These are phyloP conservation scores for Byssoonygena ceratinophila DNA, from an alignment of 2,329 filamentous ascomycete species.

Conservation along the genomic window DNA sequence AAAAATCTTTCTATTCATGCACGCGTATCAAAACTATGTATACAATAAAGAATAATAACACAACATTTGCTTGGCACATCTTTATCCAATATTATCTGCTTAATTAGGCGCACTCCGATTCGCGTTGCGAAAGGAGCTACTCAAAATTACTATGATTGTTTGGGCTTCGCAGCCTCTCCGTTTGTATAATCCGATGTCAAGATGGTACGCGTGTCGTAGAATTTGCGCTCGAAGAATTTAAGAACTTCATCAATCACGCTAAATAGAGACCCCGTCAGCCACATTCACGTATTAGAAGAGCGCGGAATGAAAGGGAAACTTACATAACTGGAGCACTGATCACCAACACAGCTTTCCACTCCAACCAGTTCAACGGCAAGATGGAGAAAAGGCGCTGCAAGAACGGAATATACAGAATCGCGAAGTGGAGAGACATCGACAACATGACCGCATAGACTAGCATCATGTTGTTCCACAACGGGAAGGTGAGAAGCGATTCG, in stretches of 20 bases:
- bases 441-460: constrained; percentile 87
- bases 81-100: not conserved
- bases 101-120: not conserved
- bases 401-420: constrained; percentile 81
- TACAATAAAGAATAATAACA: not conserved
- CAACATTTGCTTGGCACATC: not conserved
- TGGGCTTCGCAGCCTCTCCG: constrained; percentile 27
- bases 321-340: constrained; percentile 91
- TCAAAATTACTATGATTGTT: constrained; percentile 23
- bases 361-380: constrained; percentile 67
- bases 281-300: not conserved
- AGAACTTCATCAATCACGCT: constrained; percentile 74
- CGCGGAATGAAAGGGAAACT: constrained; percentile 32
- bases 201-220: constrained; percentile 39
- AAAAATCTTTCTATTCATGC: constrained; percentile 1
- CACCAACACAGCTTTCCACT: constrained; percentile 83
- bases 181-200: constrained; percentile 17
- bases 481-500: constrained; percentile 84
- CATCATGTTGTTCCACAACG: constrained; percentile 98
- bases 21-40: not conserved
- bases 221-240: constrained; percentile 62
- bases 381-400: constrained; percentile 85
- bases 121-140: not conserved
- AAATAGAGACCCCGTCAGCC: constrained; percentile 1
- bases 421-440: constrained; percentile 92